These are phyloP conservation scores for Penicillium egyptiacum DNA, from an alignment of 495 filamentous ascomycete genomes.

Conservation along the genomic window DNA sequence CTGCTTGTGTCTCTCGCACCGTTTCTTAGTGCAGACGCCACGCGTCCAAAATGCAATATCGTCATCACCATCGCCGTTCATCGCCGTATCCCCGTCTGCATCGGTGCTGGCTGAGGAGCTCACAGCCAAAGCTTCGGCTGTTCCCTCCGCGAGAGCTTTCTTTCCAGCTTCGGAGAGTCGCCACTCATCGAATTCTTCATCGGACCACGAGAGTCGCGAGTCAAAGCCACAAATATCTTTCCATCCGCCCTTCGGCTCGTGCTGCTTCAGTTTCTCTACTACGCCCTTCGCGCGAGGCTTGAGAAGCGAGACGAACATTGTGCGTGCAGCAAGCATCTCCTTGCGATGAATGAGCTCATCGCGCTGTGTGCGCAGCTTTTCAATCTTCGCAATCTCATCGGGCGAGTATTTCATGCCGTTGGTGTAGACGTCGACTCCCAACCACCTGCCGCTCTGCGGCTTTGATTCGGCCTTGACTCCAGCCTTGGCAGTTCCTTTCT, in stretches of 20 bases:
- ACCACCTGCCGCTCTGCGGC: conserved; percentile 75
- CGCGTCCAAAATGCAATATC: conserved; percentile 35
- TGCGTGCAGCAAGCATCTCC: conserved; percentile 47
- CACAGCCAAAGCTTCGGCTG: conserved; percentile 37
- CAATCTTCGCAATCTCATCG: conserved; percentile 43
- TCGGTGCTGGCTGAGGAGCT: conserved; percentile 34
- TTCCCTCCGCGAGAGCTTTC: conserved; percentile 44
- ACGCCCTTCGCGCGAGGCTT: conserved; percentile 45
- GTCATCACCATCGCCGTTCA: conserved; percentile 33
- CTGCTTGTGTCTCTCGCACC: conserved; percentile 53
- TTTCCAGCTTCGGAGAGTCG: conserved; percentile 41
- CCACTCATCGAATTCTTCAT: conserved; percentile 62
- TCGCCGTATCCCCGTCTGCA: conserved; percentile 39
- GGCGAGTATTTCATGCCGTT: conserved; percentile 38
- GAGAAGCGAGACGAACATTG: conserved; percentile 44
- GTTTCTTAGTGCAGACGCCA: conserved; percentile 54
- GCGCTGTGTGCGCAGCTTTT: conserved; percentile 42
- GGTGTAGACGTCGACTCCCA: conserved; percentile 47
- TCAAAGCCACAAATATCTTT: conserved; percentile 71
- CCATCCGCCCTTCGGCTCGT: conserved; percentile 52
- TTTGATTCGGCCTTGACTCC: conserved; percentile 58
- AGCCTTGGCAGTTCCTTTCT: conserved; percentile 13
- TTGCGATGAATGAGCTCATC: conserved; percentile 41
- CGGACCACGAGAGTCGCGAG: conserved; percentile 57
- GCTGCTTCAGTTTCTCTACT: conserved; percentile 48